Evolutionary conservation across 2,329 filamentous ascomycete species (phyloP).

Genomic region (Sphaerostilbella broomeana): DNA sequence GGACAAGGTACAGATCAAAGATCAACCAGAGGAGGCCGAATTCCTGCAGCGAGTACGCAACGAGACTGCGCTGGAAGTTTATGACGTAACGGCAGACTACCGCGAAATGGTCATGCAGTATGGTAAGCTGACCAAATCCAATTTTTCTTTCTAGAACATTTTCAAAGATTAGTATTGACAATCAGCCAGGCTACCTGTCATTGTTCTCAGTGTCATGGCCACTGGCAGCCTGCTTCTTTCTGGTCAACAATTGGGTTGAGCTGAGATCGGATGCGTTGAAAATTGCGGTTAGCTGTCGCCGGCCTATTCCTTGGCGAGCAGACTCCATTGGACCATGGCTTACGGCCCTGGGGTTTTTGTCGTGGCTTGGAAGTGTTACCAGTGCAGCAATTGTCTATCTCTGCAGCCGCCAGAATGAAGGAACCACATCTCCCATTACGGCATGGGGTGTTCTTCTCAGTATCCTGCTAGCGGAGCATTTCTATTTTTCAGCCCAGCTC

Average conservation of each 20-base stretch:
- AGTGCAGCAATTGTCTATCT: constrained; percentile 84
- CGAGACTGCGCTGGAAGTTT: constrained; percentile 74
- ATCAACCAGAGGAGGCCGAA: constrained; percentile 67
- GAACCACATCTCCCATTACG: constrained; percentile 62
- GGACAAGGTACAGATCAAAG: constrained; percentile 46
- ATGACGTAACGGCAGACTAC: constrained; percentile 86
- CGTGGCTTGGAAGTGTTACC: constrained; percentile 87
- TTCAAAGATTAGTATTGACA: no score
- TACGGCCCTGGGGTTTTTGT: constrained; percentile 77
- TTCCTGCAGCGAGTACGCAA: constrained; percentile 78
- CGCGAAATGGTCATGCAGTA: constrained; percentile 89
- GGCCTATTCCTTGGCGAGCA: constrained; percentile 81
- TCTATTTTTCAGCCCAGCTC: constrained; percentile 74
- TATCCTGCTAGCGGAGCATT: constrained; percentile 80
- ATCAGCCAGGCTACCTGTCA: constrained; percentile 65
- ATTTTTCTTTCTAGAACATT: not conserved
- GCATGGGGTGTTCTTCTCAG: constrained; percentile 75
- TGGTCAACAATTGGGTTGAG: constrained; percentile 95
- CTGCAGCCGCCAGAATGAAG: constrained; percentile 65
- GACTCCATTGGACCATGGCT: constrained; percentile 96
- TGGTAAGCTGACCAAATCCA: constrained; percentile 32
- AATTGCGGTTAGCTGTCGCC: constrained; percentile 81
- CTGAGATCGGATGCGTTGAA: constrained; percentile 90
- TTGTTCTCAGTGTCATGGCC: constrained; percentile 95
- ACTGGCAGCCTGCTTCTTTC: constrained; percentile 78